phyloP scores from a whole-genome alignment of 2,329 filamentous ascomycete species.

The Aspergillus aculeatinus region DNA sequence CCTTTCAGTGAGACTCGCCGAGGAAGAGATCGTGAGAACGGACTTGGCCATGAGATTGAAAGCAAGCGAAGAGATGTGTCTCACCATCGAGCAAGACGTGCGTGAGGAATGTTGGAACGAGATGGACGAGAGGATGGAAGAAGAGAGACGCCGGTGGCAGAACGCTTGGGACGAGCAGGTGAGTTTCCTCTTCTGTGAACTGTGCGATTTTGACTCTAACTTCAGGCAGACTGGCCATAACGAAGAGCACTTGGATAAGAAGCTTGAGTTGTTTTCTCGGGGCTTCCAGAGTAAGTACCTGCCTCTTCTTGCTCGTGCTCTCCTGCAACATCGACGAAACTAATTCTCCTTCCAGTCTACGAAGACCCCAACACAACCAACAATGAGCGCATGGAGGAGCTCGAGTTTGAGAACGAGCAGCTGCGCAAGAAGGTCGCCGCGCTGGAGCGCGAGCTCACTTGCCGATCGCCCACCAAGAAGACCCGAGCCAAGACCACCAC shows the following conservation, averaged over 20 bases:
- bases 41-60: constrained; percentile 72
- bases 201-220: background rate
- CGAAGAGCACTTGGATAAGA: constrained; percentile 84
- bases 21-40: constrained; percentile 68
- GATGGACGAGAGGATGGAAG: constrained; percentile 73
- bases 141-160: constrained; percentile 80
- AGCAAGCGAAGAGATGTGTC: constrained; percentile 62
- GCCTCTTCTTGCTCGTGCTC: background rate
- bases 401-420: constrained; percentile 70
- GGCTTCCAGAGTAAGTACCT: constrained; percentile 47
- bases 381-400: constrained; percentile 61
- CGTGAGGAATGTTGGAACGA: constrained; percentile 86
- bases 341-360: constrained; percentile 38
- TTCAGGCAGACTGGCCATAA: constrained; percentile 58
- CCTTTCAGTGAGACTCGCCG: constrained; percentile 66
- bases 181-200: constrained; percentile 1
- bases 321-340: background rate
- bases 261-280: constrained; percentile 71
- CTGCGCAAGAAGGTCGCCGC: constrained; percentile 64
- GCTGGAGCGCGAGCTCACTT: constrained; percentile 64
- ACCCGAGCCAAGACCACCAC: constrained; percentile 28
- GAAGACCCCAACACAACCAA: constrained; percentile 50
- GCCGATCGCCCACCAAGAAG: constrained; percentile 62
- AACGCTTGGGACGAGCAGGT: constrained; percentile 73
- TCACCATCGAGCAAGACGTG: constrained; percentile 77